These are phyloP conservation scores for Durio zibethinus DNA, from an alignment of 345 rosid species.

Conservation along the genomic window DNA sequence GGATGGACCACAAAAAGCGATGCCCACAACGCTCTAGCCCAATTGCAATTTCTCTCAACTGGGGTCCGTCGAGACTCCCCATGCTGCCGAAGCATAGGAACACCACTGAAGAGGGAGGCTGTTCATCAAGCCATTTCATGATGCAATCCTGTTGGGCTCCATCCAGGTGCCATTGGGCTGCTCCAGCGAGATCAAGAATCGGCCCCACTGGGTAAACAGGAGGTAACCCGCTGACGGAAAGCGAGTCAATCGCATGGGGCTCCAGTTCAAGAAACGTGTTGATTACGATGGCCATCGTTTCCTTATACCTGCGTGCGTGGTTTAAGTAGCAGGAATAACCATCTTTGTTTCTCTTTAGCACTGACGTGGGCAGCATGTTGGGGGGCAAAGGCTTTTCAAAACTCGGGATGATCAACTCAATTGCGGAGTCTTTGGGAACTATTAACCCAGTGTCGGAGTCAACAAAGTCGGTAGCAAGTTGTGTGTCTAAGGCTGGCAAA, in stretches of 20 bases:
- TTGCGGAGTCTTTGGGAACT: slow-evolving; percentile 3
- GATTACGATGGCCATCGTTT: slow-evolving; percentile 27
- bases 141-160: slow-evolving; percentile 2
- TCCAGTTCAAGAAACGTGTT: slow-evolving; percentile 41
- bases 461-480: slow-evolving; percentile 23
- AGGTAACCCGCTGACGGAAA: slow-evolving; percentile 4
- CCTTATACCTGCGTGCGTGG: slow-evolving; percentile 23
- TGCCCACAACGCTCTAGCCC: slow-evolving; percentile 22
- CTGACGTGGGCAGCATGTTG: slow-evolving; percentile 20
- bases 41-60: slow-evolving; percentile 22
- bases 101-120: slow-evolving; percentile 20
- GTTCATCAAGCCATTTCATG: slow-evolving; percentile 15
- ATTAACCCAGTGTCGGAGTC: slow-evolving; percentile 18
- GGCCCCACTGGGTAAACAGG: slow-evolving; percentile 32
- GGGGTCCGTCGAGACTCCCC: slow-evolving; percentile 12
- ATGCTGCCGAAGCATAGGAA: slow-evolving; percentile 27
- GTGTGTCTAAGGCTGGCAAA: slow-evolving; percentile 17
- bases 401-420: slow-evolving; percentile 25
- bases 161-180: slow-evolving; percentile 28
- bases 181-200: slow-evolving; percentile 26
- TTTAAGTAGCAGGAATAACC: slow-evolving; percentile 19
- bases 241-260: slow-evolving; percentile 21
- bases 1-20: slow-evolving; percentile 25
- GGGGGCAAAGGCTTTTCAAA: slow-evolving; percentile 28
- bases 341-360: slow-evolving; percentile 24